Evolutionary conservation across 2,329 filamentous ascomycete genomes (phyloP), one percentile per base, ranked within the genome.

Genomic region (Alternaria novae-zelandiae): DNA sequence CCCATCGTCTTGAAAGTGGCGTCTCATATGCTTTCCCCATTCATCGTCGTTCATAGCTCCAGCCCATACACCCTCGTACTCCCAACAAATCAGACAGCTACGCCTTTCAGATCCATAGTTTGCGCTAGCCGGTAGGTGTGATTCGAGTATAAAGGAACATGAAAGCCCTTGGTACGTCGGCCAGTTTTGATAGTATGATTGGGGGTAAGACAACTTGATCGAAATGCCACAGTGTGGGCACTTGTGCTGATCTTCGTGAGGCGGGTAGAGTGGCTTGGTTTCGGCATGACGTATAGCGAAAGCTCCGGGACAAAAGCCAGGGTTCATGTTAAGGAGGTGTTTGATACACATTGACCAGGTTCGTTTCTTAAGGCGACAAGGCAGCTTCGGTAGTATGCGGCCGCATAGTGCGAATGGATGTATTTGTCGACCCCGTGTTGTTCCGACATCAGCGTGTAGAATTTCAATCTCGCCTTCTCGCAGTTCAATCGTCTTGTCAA

Each of bases 211-310:
- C 8, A 41, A 5, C 43, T 17, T 45, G 43, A 21, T 3, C 0
- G 17, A 20, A 0, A 45, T 0, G 3, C 43, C 43, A 17, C 43
- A 45, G 20, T 45, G 0, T 12, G 43, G 0, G 0, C 17, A 45
- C 4, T 45, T 45, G 11, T 45, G 43, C 3, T 45, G 43, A 21
- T 21, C n/a, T 3, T 41, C 9, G 0, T 45, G 17, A 4, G 0
- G 0, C 43, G 0, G 21, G 43, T 0, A 45, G 43, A 45, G 17
- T 0, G 0, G 0, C 0, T 45, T 21, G 43, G 0, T 20, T 21
- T 3, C 43, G 0, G 0, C 43, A 45, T 0, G 43, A 2, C 43
- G 17, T 45, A 45, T 0, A 21, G 43, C 17, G 17, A 45, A 0
- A 45, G 43, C 17, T 7, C 43, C 43, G 43, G 43, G 43, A 45